Evolutionary conservation across 352 stramenopile genomes (phyloP), one percentile per base, ranked within the genome.

Genomic region (Blastocystis sp.): DNA sequence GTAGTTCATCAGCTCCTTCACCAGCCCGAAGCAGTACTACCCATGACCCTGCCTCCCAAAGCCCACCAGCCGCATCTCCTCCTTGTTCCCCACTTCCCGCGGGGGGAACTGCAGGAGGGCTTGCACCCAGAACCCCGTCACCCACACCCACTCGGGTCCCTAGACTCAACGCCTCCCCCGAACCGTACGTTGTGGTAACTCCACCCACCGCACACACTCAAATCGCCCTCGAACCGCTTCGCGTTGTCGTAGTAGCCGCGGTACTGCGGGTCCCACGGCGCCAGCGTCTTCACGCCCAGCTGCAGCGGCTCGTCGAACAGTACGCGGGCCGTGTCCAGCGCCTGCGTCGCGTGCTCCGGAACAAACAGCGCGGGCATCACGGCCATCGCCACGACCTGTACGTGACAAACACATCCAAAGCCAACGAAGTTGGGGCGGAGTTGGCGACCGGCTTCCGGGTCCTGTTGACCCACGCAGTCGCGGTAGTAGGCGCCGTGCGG

Each of bases 81-180:
- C 28, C 2, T 76, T 76, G 40, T 17, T 53, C 3, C 23, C 11
- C 7, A 88, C 10, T 10, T 14, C 76, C 0, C n/a, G 34, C 10
- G 78, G 78, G 19, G 56, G 65, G 66, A 90, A 89, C 21, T 76
- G 28, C 9, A 89, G 48, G n/a, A 82, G 14, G n/a, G 74, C 87
- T 56, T 82, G 38, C 14, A 89, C 19, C 41, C 88, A 62, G 67
- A 89, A 90, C 34, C 88, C 88, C 19, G 89, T 65, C 38, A 76
- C 80, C 88, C 88, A 90, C 69, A 90, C 23, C 88, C 88, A 90
- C 62, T 90, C 88, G 9, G 88, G 88, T n/a, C 88, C 88, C 84
- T 90, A 86, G 4, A 11, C 7, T 67, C 14, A 76, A 67, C 21
- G 5, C 53, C 87, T 62, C 34, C 19, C 9, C 2, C 11, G 11